Base-by-base conservation (phyloP, 768 basidiomycete species). In the Trametes gibbosa region DNA sequence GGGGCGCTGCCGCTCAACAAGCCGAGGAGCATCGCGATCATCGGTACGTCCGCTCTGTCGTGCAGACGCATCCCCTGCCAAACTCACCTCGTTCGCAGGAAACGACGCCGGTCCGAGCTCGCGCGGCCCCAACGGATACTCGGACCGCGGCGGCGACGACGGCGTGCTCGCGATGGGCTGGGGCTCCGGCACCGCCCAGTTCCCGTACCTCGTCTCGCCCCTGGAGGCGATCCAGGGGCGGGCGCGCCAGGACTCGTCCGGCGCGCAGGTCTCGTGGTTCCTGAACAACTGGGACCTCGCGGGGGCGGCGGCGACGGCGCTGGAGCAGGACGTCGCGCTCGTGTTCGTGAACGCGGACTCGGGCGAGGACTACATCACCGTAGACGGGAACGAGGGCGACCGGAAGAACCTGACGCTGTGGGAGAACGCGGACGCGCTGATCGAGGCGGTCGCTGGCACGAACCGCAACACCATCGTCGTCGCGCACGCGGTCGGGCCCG, bases 141-240 rank as follows among this genome's bases (percentile, higher is more conserved):
- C 63, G 3, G 81, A 81, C 57, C 74, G 71, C 19, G 71, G 70
- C 34, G 73, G 76, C 27, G 69, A 69, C 40, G 73, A 76, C 50
- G 92, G 92, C 10, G 79, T 89, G 17, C 78, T 97, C 21, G 92
- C 92, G 8, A 88, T 94, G 87, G 93, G 93, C 14, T 97, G 95
- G 95, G 95, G 63, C 42, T 66, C 58, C 23, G 81, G 83, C 5
- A 91, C 93, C 0, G 79, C 83, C 13, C 82, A 84, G 64, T 87
- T 90, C 76, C 84, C 87, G 5, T 94, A 93, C 72, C 81, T 94
- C 14, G 73, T 94, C 59, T 84, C 89, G 48, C 92, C 94, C 1
- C 77, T 90, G 47, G 86, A 91, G 68, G 92, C 92, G 3, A 87
- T 97, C 64, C 89, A 94, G 68, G 68, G 71, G 7, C 83, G 86